Base-by-base conservation (phyloP, 1,139 yeast species). In the Candida sp. region DNA sequence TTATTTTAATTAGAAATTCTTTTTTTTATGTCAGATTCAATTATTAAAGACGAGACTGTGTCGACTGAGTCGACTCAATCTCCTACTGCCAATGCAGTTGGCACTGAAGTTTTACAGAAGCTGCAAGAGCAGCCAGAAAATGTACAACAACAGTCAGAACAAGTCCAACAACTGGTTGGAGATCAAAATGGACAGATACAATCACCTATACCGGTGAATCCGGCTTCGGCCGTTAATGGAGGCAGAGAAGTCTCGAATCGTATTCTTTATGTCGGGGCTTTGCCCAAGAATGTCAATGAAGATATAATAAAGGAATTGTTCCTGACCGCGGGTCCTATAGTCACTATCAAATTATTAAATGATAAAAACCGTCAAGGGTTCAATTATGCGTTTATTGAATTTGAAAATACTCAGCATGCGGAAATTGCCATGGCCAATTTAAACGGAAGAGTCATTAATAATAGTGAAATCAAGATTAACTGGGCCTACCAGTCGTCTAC, bases 371-470 rank as follows among this genome's bases (percentile, higher is more conserved):
- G 77, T 52, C 78, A 78, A 7, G 87, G 88, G 8, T 82, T 79
- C 58, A 86, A 86, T 60, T 90, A 89, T 62, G 96, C 95, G 1
- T 90, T 90, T 62, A 79, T 89, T 43, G 96, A 89, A 63, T 89
- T 79, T 56, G 81, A 75, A 37, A 70, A 70, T 43, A 74, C 80
- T 39, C 71, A 68, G 34, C 71, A 75, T 35, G 96, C 96, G 2
- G 76, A 74, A 38, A 64, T 68, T 49, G 95, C 95, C 2, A 68
- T 84, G 46, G 74, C 74, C 45, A 66, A 81, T 7, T 68, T 87
- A 49, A 79, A 84, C 54, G 89, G 88, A 44, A 67, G 69, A 49
- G 56, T 61, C 36, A 56, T 85, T 39, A 77, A 78, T 50, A 74
- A 76, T 45, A 66, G 73, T 36, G 81, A 76, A 42, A 72, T 89